Evolutionary conservation across 2,329 filamentous ascomycete species (phyloP), one percentile per base, ranked within the genome.

Genomic region (Fusarium lyarnte): DNA sequence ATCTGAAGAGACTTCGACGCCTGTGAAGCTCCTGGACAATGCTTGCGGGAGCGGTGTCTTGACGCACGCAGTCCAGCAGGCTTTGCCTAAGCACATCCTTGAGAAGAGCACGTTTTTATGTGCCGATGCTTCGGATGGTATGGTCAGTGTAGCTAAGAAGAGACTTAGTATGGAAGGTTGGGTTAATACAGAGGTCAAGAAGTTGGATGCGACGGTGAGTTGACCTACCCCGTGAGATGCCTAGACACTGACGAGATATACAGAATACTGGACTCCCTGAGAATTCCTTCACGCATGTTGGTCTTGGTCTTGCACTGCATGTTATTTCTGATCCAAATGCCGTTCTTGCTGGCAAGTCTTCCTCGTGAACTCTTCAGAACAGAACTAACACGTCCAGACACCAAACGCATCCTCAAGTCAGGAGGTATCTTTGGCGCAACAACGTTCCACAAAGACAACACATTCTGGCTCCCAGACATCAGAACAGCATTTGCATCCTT

Each of bases 21-120:
- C 84, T 0, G 78, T 86, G 52, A 52, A 55, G 6, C 71, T 89
- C 29, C 76, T 90, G 16, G 88, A 90, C 64, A 84, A 84, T 69
- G 87, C 85, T 11, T 89, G 87, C 61, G 88, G 88, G 1, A 81
- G 82, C 8, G 88, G 87, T 1, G 81, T 87, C 21, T 80, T 88
- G 17, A 84, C 84, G 2, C 82, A 84, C 13, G 77, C 84, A 31
- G 73, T 89, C 19, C 83, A 87, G 62, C 75, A 76, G 14, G 76
- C 73, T 6, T 65, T 89, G 19, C 70, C 81, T 17, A 77, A 76
- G 12, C 74, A 82, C 3, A 77, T 84, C 9, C 79, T 87, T 25
- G 76, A 74, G 13, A 74, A 77, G 58, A 87, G 87, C 78, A 82
- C 80, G 27, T 81, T 89, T 58, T 74, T 87, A n/a, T 87, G 84